Percentiles rank a stretch among this genome's conserved stretches.
Conservation (phyloP, 805 yeast genomes). For the Kluyveromyces nonfermentans region DNA sequence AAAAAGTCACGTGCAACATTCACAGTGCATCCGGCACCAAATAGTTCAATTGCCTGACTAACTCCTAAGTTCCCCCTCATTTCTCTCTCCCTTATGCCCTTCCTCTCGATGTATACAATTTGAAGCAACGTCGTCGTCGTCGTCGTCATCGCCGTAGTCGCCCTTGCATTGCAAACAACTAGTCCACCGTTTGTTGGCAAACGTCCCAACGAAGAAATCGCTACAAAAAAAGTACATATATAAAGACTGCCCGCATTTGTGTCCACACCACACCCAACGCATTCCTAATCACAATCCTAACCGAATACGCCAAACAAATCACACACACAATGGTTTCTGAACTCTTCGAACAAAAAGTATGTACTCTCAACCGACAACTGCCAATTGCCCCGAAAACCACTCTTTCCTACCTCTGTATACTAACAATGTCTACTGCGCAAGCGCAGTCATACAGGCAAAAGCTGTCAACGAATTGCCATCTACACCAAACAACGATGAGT, state of each 20-base stretch:
- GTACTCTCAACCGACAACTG: neutral
- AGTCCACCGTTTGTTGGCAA: no score
- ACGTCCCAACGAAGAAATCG: neutral
- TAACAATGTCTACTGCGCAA: slow-evolving; percentile 18
- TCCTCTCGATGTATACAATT: no score
- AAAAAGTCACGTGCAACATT: neutral
- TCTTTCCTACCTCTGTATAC: neutral
- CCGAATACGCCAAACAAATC: neutral
- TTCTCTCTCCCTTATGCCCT: no score
- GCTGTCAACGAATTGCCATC: slow-evolving; percentile 66
- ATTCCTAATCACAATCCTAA: neutral
- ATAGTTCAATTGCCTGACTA: no score
- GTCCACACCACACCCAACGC: neutral
- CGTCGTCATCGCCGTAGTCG: no score
- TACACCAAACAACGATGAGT: slow-evolving; percentile 80
- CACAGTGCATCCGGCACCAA: no score
- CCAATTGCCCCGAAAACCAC: neutral
- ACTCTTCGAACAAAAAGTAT: slow-evolving; percentile 24
- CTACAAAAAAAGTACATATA: neutral
- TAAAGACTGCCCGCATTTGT: neutral
- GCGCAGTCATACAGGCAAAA: slow-evolving; percentile 46
- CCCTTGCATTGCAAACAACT: no score
- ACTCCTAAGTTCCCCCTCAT: no score
- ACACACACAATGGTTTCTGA: slow-evolving; percentile 23
- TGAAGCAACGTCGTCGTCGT: no score